Base-by-base conservation (phyloP, 352 stramenopile genomes). In the Phytophthora pistaciae region DNA sequence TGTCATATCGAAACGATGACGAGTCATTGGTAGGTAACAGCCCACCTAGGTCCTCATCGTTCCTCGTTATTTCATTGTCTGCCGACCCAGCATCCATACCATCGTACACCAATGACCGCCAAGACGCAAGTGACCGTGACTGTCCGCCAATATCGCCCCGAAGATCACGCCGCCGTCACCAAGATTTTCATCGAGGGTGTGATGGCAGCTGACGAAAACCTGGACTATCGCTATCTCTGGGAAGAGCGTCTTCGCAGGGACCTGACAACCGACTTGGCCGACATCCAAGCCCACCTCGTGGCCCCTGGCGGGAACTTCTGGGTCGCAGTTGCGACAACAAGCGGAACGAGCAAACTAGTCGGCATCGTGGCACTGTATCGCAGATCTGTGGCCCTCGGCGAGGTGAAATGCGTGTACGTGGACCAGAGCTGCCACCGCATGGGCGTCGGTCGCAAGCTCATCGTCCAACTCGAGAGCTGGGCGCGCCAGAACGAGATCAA, bases 331-430 rank as follows among this genome's bases (percentile, higher is more conserved):
- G 55, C 50, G 36, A 44, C 68, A 9, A 36, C 56, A 42, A 42
- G 13, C 33, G 44, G 62, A 38, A 42, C 20, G 23, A 63, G 29
- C 36, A 44, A 59, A 18, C 50, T 77, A 13, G 72, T 70, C 18
- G 72, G 68, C n/a, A 80, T 80, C 38, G 25, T 64, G 25, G 72
- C 68, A 2, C 46, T 80, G 6, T 50, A 74, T 25, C 69, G 69
- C 27, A 56, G 56, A 64, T 38, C 55, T 11, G 56, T 69, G 36
- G 40, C 3, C 6, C 46, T 69, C 14, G 73, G 64, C 6, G 60
- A 80, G 18, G 53, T 80, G 18, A 60, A 60, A 1, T 68, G 64
- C 20, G 46, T 80, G 44, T 77, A 77, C 49, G 72, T 79, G 27
- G 61, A 74, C 25, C 52, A 62, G 10, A 66, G 55, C 13, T 71